A percentile compares a stretch with the other conserved stretches of the same genome.
phyloP scores from a whole-genome alignment of 2,329 filamentous ascomycete species.

The Geoglossum cookeanum region DNA sequence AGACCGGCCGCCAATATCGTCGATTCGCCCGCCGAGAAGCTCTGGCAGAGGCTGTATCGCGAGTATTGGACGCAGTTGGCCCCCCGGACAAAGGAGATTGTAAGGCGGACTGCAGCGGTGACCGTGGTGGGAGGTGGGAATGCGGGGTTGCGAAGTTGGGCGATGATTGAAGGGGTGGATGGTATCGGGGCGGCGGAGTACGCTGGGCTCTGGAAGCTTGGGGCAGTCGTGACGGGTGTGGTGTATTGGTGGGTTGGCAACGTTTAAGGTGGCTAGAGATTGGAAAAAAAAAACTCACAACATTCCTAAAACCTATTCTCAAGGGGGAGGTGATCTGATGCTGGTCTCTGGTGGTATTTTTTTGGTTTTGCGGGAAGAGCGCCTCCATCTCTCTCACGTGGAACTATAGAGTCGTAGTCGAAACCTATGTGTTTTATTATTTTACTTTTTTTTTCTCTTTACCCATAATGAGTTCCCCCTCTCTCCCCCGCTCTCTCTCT shows the following conservation, averaged over 20 bases:
- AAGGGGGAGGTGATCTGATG: neutral
- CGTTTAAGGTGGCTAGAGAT: conserved; percentile 3
- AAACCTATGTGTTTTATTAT: too few relatives aligned
- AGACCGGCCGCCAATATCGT: conserved; percentile 34
- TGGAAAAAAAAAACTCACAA: too few relatives aligned
- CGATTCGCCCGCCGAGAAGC: conserved; percentile 42
- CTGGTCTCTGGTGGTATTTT: too few relatives aligned
- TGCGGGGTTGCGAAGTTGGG: conserved; percentile 44
- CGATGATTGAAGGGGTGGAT: conserved; percentile 53
- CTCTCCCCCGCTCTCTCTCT: too few relatives aligned
- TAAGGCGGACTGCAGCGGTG: conserved; percentile 42
- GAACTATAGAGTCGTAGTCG: too few relatives aligned
- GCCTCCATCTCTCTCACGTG: too few relatives aligned
- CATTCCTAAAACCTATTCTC: neutral
- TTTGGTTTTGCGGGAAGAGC: too few relatives aligned
- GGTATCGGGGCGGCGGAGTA: conserved; percentile 50
- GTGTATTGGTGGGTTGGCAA: conserved; percentile 33
- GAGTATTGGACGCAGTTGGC: conserved; percentile 51
- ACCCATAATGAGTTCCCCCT: too few relatives aligned
- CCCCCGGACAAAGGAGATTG: conserved; percentile 40
- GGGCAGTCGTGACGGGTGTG: conserved; percentile 39
- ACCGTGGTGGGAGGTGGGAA: conserved; percentile 36
- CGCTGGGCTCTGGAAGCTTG: conserved; percentile 54
- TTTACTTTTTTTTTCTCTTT: too few relatives aligned
- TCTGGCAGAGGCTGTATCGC: conserved; percentile 50